Evolutionary conservation across 2,329 filamentous ascomycete species (phyloP), one percentile per base, ranked within the genome.

Genomic region (Fusarium sp.): DNA sequence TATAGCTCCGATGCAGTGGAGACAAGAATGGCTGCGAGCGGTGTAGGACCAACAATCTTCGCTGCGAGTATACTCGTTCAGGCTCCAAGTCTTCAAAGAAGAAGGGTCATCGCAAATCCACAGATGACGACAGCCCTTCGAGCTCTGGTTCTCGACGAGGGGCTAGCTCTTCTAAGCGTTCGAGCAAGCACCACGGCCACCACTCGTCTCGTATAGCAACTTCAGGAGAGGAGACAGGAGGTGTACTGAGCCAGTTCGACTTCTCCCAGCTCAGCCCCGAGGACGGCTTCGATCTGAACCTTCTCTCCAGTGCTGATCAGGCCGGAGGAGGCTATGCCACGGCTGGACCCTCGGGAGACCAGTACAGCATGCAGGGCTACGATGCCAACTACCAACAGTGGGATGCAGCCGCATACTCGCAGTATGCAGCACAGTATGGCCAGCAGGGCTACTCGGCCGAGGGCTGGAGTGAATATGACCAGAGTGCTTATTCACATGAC

Each of bases 21-120:
- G 78, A 80, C 44, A 80, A 78, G 65, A 72, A 75, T 31, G 79
- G 79, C 31, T 81, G 79, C 56, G 75, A 80, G 36, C 71, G 79
- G 17, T 81, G 79, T 63, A 57, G 74, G 31, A 64, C 70, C 26
- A 74, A 75, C 38, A 67, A 73, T 9, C 72, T 79, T 45, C 46
- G 56, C 22, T 81, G 79, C 65, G 77, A 79, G 47, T 81, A 81
- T 38, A 79, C 76, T 9, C 78, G 79, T 43, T 75, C 76, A 3
- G 72, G 74, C 19, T 74, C 76, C 42, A 77, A 78, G 59, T 71
- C 76, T 13, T 75, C 75, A 9, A 77, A 77, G 40, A 72, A 76
- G 21, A 79, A 72, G 58, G 62, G 71, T 49, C 69, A 67, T 19
- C 64, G 70, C 57, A 76, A 65, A 46, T 70, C 66, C 10, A 57